These are phyloP conservation scores for Sporothrix brunneoviolacea DNA, from an alignment of 2,329 filamentous ascomycete genomes.

Conservation along the genomic window DNA sequence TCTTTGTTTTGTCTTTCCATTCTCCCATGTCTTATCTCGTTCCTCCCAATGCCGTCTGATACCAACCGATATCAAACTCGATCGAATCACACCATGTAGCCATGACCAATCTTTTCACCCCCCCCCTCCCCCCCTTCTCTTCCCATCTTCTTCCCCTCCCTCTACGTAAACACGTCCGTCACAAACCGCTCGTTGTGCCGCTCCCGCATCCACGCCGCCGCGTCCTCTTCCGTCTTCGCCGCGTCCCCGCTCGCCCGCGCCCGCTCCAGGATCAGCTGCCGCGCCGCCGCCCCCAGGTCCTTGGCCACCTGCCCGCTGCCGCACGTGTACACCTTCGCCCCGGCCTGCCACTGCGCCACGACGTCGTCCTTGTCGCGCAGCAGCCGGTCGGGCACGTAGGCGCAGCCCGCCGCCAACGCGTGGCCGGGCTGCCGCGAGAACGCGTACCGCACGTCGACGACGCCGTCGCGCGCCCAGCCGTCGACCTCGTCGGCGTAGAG, in stretches of 20 bases:
- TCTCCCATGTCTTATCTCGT: no score
- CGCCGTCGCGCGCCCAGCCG: slow-evolving; percentile 10
- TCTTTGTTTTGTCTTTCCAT: no score
- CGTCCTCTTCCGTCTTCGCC: slow-evolving; percentile 21
- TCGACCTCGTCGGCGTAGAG: slow-evolving; percentile 16
- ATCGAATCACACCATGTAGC: no score
- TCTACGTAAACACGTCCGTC: slow-evolving; percentile 6
- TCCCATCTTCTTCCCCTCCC: background rate
- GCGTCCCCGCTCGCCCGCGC: background rate
- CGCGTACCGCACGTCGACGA: slow-evolving; percentile 15
- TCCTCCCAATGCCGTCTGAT: no score
- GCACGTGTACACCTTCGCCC: slow-evolving; percentile 57
- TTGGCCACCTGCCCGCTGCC: slow-evolving; percentile 49
- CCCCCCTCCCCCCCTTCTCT: background rate
- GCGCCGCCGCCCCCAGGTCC: slow-evolving; percentile 27
- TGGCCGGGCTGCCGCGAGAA: slow-evolving; percentile 10
- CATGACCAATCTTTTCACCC: no score
- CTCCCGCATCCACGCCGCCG: slow-evolving; percentile 1
- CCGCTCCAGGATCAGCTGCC: background rate
- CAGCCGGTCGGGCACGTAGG: slow-evolving; percentile 42
- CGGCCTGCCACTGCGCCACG: slow-evolving; percentile 32
- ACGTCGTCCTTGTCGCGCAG: slow-evolving; percentile 31
- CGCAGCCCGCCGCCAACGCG: slow-evolving; percentile 33
- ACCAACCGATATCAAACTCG: no score
- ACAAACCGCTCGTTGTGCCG: slow-evolving; percentile 10